A percentile compares a stretch with the other conserved stretches of the same genome.
Evolutionary conservation across 495 filamentous ascomycete genomes (phyloP).

Genomic region (Mycothermus thermophilus): DNA sequence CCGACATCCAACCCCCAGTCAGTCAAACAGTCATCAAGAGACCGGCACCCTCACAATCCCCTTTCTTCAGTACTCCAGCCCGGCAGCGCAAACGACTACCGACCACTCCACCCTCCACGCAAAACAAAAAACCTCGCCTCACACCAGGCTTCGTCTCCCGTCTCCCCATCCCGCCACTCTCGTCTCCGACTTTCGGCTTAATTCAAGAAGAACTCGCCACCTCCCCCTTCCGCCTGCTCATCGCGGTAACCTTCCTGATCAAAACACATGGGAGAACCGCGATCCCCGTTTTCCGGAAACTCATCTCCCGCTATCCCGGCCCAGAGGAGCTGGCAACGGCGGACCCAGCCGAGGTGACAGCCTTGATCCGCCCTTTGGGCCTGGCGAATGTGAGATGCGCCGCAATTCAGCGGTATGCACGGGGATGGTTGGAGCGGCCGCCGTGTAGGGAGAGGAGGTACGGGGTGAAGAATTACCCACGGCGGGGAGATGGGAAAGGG

Average conservation of each 20-base stretch:
- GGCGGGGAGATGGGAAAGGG: constrained; percentile 37
- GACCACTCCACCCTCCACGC: constrained; percentile 1
- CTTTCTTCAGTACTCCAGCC: constrained; percentile 25
- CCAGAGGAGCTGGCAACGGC: constrained; percentile 50
- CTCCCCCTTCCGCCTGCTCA: constrained; percentile 56
- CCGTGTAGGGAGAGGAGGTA: constrained; percentile 48
- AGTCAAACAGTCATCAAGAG: constrained; percentile 5
- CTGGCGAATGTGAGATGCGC: constrained; percentile 42
- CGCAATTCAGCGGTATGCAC: constrained; percentile 49
- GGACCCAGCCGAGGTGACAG: constrained; percentile 39
- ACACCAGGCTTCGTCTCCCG: constrained; percentile 42
- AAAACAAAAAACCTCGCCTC: constrained; percentile 15
- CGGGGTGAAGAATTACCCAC: constrained; percentile 57
- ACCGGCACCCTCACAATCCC: constrained; percentile 20
- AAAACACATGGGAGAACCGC: constrained; percentile 61
- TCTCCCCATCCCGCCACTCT: constrained; percentile 58
- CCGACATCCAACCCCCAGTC: neutral
- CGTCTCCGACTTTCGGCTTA: constrained; percentile 52
- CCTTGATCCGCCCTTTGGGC: constrained; percentile 58
- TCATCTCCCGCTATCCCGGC: constrained; percentile 56
- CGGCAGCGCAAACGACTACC: neutral
- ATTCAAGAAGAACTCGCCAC: constrained; percentile 67
- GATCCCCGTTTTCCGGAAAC: constrained; percentile 56
- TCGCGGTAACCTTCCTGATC: constrained; percentile 74
- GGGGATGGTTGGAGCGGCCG: constrained; percentile 51